These are phyloP conservation scores for Diaporthe ampelina DNA, from an alignment of 2,329 filamentous ascomycete species.

Conservation along the genomic window DNA sequence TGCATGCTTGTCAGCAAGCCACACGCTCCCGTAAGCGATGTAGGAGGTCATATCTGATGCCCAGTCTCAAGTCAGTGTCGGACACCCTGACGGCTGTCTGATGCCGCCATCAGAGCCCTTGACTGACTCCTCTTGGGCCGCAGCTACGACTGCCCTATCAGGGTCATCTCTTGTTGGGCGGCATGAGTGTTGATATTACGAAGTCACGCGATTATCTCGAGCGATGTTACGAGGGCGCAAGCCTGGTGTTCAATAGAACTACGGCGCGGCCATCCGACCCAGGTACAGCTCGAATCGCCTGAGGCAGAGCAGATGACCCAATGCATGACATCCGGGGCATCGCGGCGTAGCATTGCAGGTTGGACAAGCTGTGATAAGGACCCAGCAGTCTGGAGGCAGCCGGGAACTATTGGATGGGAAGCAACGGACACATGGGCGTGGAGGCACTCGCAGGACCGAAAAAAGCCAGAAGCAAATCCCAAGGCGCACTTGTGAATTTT, in stretches of 20 bases:
- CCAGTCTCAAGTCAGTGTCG: conserved; percentile 27
- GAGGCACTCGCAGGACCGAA: background rate
- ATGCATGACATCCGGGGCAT: conserved; percentile 30
- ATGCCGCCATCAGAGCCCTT: background rate
- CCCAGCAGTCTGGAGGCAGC: conserved; percentile 39
- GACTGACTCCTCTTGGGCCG: conserved; percentile 12
- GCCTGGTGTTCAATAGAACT: conserved; percentile 15
- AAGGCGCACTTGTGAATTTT: conserved; percentile 10
- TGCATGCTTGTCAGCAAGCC: conserved; percentile 34
- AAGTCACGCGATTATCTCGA: conserved; percentile 15
- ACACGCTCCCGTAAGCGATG: conserved; percentile 17
- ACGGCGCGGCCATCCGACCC: conserved; percentile 4
- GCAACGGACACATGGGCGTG: conserved; percentile 5
- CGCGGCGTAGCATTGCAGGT: conserved; percentile 33
- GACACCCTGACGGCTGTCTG: conserved; percentile 5
- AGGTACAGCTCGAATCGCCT: conserved; percentile 2
- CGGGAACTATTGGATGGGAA: conserved; percentile 31
- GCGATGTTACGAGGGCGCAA: conserved; percentile 18
- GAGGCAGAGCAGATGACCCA: conserved; percentile 28
- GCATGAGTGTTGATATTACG: conserved; percentile 25
- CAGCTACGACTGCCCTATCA: background rate
- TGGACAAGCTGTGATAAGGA: conserved; percentile 1
- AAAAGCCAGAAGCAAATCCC: conserved; percentile 10
- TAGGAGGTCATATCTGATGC: conserved; percentile 7
- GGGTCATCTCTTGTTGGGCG: background rate